A percentile compares a stretch with the other conserved stretches of the same genome.
Conservation (phyloP, 2,329 filamentous ascomycete genomes). For the Fusarium decemcellulare region DNA sequence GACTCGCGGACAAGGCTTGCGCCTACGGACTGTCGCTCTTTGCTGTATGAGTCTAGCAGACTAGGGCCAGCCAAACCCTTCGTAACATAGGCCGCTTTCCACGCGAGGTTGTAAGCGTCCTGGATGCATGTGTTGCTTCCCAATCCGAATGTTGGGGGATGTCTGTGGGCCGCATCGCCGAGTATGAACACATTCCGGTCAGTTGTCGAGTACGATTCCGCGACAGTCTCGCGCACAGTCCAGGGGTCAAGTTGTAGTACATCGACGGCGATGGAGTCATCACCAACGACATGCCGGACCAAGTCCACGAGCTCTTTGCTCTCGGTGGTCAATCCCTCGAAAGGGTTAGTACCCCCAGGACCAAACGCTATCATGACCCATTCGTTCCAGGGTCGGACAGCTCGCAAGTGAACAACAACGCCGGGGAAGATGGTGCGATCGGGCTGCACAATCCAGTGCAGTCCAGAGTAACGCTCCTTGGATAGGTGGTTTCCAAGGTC, state of each 20-base stretch:
- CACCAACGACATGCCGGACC: not conserved
- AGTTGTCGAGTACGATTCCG: not conserved
- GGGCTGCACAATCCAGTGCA: not conserved
- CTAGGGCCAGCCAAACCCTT: not conserved
- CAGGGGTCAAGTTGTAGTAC: not conserved
- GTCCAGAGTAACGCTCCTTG: not conserved
- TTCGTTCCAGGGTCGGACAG: not conserved
- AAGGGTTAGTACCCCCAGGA: not conserved
- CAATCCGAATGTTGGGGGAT: not conserved
- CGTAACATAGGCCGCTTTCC: not conserved
- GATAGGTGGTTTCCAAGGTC: not conserved
- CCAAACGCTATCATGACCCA: not conserved
- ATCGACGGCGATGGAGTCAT: not conserved
- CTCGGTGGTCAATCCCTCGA: not conserved
- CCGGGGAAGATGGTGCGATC: not conserved
- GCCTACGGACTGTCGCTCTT: not conserved
- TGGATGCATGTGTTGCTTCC: not conserved
- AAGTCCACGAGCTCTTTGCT: not conserved
- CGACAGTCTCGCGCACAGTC: not conserved
- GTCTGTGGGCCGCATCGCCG: not conserved
- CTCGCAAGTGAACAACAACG: not conserved
- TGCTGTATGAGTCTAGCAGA: not conserved
- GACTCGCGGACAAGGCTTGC: not conserved
- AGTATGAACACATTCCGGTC: not conserved
- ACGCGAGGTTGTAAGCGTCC: not conserved